phyloP scores from a whole-genome alignment of 2,329 filamentous ascomycete genomes.

The Penicillium italicum region DNA sequence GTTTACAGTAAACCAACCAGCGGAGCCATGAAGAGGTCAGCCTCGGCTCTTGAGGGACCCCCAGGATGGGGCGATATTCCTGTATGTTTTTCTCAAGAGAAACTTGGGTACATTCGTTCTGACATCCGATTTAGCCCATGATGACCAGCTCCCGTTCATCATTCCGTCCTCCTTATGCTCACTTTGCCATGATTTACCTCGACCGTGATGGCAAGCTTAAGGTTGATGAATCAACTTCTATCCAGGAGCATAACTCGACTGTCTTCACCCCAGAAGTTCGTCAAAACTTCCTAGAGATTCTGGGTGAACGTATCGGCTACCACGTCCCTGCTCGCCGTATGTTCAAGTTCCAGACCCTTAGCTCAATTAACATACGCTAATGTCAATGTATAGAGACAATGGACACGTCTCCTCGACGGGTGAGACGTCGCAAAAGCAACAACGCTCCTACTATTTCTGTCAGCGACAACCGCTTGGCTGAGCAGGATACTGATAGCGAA shows the following conservation, averaged over 20 bases:
- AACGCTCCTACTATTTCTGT: constrained; percentile 17
- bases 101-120: not conserved
- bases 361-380: not conserved
- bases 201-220: constrained; percentile 34
- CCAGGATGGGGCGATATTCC: constrained; percentile 31
- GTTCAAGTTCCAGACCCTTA: constrained; percentile 4
- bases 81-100: constrained; percentile 16
- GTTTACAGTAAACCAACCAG: constrained; percentile 28
- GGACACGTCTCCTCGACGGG: constrained; percentile 25
- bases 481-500: constrained; percentile 23
- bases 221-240: constrained; percentile 33
- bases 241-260: constrained; percentile 29
- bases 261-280: constrained; percentile 35
- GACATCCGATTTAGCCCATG: constrained; percentile 24
- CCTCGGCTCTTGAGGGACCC: constrained; percentile 28
- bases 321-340: constrained; percentile 28
- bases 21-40: constrained; percentile 31
- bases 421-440: constrained; percentile 30
- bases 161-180: constrained; percentile 29
- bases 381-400: constrained; percentile 11
- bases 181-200: constrained; percentile 38
- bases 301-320: constrained; percentile 31
- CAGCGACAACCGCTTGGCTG: constrained; percentile 18
- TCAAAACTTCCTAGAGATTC: constrained; percentile 35
- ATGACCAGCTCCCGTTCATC: constrained; percentile 24